Percentiles rank a stretch among this genome's conserved stretches.
These are phyloP conservation scores for Tetrastigma voinierianum DNA, from an alignment of 164 flowering plant species.

Conservation along the genomic window DNA sequence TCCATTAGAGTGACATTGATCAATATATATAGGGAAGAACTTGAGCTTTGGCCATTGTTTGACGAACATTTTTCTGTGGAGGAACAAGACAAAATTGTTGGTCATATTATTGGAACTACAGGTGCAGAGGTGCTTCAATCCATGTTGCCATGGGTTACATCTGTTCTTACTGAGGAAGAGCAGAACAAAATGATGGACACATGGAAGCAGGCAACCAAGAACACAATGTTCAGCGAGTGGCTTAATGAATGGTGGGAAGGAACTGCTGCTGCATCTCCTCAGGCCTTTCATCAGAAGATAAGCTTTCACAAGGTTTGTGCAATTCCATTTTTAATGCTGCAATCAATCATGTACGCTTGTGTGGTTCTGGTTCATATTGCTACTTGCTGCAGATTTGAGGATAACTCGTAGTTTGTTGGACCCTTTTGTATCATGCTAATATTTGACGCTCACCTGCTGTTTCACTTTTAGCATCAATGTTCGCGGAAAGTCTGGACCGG, in stretches of 20 bases:
- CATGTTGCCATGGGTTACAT: slow-evolving; percentile 97
- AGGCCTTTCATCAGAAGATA: slow-evolving; percentile 34
- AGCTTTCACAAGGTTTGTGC: slow-evolving; percentile 53
- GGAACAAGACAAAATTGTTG: slow-evolving; percentile 94
- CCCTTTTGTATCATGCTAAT: not conserved
- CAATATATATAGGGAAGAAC: slow-evolving; percentile 89
- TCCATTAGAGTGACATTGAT: slow-evolving; percentile 80
- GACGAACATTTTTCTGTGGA: slow-evolving; percentile 83
- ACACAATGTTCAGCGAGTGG: slow-evolving; percentile 98
- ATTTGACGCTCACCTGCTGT: not conserved
- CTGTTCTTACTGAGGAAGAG: slow-evolving; percentile 88
- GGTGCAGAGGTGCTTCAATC: slow-evolving; percentile 97
- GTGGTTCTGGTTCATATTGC: not conserved
- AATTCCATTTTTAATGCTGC: not conserved
- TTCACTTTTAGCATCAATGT: slow-evolving; percentile 32
- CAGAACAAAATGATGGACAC: slow-evolving; percentile 95
- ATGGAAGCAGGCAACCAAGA: slow-evolving; percentile 90
- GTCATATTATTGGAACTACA: slow-evolving; percentile 90
- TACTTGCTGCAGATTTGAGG: slow-evolving; percentile 1
- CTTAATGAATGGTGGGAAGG: slow-evolving; percentile 97
- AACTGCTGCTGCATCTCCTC: slow-evolving; percentile 34
- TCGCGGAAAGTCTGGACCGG: slow-evolving; percentile 62
- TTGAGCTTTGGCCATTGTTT: slow-evolving; percentile 96
- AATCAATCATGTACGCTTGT: not conserved
- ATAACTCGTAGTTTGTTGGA: not conserved